These are phyloP conservation scores for Vigna unguiculata DNA, from an alignment of 306 rosid species.

Conservation along the genomic window DNA sequence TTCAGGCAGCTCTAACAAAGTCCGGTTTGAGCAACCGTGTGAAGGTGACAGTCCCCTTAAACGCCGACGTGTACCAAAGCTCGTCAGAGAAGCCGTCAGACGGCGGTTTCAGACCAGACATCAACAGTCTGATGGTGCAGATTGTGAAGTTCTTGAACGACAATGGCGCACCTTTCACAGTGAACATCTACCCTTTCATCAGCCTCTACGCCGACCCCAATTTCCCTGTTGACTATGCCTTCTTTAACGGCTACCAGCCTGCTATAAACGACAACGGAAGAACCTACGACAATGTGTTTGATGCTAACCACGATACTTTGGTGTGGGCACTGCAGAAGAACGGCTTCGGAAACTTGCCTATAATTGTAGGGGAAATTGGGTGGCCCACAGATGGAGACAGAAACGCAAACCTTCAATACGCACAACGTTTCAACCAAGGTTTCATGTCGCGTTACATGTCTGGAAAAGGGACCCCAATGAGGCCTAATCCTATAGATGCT, in stretches of 20 bases:
- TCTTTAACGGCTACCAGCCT: conserved; percentile 70
- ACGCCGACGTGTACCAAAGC: conserved; percentile 81
- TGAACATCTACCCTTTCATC: conserved; percentile 92
- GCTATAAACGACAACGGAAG: conserved; percentile 72
- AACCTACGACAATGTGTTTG: conserved; percentile 75
- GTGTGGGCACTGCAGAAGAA: conserved; percentile 81
- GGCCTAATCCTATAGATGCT: conserved; percentile 79
- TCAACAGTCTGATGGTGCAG: conserved; percentile 69
- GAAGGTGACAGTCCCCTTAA: conserved; percentile 78
- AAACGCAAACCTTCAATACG: conserved; percentile 68
- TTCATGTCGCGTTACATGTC: conserved; percentile 64
- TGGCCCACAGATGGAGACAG: conserved; percentile 97
- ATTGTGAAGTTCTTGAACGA: conserved; percentile 80
- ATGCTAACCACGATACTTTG: conserved; percentile 88
- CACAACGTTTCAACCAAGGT: conserved; percentile 89
- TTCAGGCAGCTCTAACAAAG: conserved; percentile 84
- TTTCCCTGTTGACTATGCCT: conserved; percentile 82
- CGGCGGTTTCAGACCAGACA: conserved; percentile 76
- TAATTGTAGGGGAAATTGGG: conserved; percentile 86
- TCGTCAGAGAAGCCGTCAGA: conserved; percentile 63
- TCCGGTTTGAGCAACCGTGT: conserved; percentile 73
- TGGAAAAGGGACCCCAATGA: conserved; percentile 85
- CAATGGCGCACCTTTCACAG: conserved; percentile 78
- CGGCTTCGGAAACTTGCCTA: conserved; percentile 80
- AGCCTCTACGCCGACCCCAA: conserved; percentile 70